Evolutionary conservation across 305 asterid genomes (phyloP).

Genomic region (Lippia alba): DNA sequence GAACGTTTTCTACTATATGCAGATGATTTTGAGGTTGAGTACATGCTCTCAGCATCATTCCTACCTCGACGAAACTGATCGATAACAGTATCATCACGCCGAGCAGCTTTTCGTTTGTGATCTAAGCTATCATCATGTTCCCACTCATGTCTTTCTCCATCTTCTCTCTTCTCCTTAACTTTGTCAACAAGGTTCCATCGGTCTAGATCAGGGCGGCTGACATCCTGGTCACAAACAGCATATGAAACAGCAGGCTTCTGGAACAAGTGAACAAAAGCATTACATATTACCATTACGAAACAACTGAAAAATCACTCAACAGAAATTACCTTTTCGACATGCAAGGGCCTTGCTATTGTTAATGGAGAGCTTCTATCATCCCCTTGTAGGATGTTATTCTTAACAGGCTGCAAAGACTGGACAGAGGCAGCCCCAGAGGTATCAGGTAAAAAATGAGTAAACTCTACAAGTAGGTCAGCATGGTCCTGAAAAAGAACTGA

Average conservation of each 20-base stretch:
- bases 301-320: constrained; percentile 31
- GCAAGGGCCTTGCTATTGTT: constrained; percentile 50
- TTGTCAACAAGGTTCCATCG: constrained; percentile 55
- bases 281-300: constrained; percentile 30
- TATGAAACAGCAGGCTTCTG: constrained; percentile 62
- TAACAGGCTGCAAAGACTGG: constrained; percentile 54
- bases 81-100: constrained; percentile 50
- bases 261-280: constrained; percentile 40
- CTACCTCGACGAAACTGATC: constrained; percentile 70
- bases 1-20: constrained; percentile 25
- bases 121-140: constrained; percentile 54
- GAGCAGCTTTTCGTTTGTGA: constrained; percentile 59
- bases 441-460: constrained; percentile 91
- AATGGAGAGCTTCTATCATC: constrained; percentile 68
- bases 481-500: constrained; percentile 82
- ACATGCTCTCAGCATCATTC: constrained; percentile 35
- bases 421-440: constrained; percentile 62
- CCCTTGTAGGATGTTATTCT: constrained; percentile 51
- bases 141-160: constrained; percentile 52
- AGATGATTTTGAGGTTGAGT: constrained; percentile 28
- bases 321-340: constrained; percentile 68
- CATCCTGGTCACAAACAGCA: constrained; percentile 51
- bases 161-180: constrained; percentile 61
- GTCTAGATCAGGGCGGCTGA: constrained; percentile 55
- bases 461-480: constrained; percentile 91